Conservation (phyloP, 148 eudicot genomes). For the Fagopyrum homotropicum region DNA sequence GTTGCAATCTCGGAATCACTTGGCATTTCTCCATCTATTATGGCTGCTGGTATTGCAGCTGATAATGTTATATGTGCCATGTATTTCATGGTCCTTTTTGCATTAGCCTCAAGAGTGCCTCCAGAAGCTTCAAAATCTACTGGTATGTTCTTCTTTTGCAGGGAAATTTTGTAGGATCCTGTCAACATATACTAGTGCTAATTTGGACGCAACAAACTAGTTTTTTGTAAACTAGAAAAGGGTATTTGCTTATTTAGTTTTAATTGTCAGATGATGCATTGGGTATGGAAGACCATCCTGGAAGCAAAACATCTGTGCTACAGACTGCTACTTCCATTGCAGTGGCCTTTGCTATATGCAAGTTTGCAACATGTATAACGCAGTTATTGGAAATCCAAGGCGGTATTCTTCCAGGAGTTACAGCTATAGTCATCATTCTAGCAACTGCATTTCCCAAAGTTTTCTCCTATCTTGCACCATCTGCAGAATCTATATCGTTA, state of each 20-base stretch:
- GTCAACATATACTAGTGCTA: no score
- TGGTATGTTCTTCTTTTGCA: constrained; percentile 25
- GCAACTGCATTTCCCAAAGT: constrained; percentile 65
- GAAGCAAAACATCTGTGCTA: constrained; percentile 43
- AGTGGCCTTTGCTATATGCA: constrained; percentile 66
- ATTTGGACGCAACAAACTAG: no score
- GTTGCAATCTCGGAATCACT: constrained; percentile 73
- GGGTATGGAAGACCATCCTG: constrained; percentile 24
- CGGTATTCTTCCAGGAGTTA: constrained; percentile 60
- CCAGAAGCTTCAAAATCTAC: constrained; percentile 36
- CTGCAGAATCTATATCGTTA: constrained; percentile 69
- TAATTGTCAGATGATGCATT: constrained; percentile 27
- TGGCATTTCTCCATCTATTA: constrained; percentile 62
- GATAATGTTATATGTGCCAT: constrained; percentile 86
- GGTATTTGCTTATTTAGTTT: background rate
- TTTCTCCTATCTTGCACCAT: constrained; percentile 64
- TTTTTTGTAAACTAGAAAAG: no score
- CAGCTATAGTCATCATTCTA: constrained; percentile 62
- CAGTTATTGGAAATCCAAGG: constrained; percentile 50
- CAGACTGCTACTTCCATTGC: constrained; percentile 60
- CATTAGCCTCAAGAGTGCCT: constrained; percentile 67
- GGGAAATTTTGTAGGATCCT: background rate
- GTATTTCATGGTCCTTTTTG: constrained; percentile 65
- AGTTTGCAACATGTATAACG: constrained; percentile 32
- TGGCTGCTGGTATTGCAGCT: constrained; percentile 92